Evolutionary conservation across 106 monocot species (phyloP), one percentile per base, ranked within the genome.

Genomic region (Dendrobium huoshanense): DNA sequence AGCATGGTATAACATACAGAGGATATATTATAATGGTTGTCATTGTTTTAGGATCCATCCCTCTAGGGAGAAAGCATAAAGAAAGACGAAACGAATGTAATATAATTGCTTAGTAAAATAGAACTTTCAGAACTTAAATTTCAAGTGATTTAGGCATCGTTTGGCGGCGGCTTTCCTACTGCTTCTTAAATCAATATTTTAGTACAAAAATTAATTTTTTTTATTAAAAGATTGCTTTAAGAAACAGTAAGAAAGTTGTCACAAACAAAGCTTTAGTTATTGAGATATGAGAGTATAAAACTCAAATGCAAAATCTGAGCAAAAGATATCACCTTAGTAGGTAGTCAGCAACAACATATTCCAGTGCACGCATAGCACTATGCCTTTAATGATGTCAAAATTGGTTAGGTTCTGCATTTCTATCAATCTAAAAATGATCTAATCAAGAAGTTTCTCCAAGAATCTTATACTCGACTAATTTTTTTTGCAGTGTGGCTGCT

Each of bases 391-490:
- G 10, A 70, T 13, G 70, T 31, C 70, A 70, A 74, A 74, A 43
- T 74, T 74, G 41, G 43, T 41, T n/a, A 42, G 41, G 1, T 20
- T 74, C n/a, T 43, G 33, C 72, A 72, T 11, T 2, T 74, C 42
- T 74, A 74, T 42, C 43, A 74, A 42, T 31, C 43, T 17, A 37
- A 74, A 74, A n/a, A 42, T 42, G 43, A 20, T 74, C 33, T 18
- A 59, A 9, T 41, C n/a, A 75, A 18, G 77, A 55, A 56, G 75
- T 64, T 75, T 87, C 80, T 54, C 67, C 75, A 19, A 95, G 80
- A 44, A 95, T 83, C 54, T 89, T 87, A 79, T 82, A 80, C 77
- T 86, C 55, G 24, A 86, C 54, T 78, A 92, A 82, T 58, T 81
- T 84, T 75, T 85, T 81, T 31, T 82, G 86, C 73, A 95, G 80